These are phyloP conservation scores for Picochlorum costavermella DNA, from an alignment of 139 green algal genomes.

Conservation along the genomic window DNA sequence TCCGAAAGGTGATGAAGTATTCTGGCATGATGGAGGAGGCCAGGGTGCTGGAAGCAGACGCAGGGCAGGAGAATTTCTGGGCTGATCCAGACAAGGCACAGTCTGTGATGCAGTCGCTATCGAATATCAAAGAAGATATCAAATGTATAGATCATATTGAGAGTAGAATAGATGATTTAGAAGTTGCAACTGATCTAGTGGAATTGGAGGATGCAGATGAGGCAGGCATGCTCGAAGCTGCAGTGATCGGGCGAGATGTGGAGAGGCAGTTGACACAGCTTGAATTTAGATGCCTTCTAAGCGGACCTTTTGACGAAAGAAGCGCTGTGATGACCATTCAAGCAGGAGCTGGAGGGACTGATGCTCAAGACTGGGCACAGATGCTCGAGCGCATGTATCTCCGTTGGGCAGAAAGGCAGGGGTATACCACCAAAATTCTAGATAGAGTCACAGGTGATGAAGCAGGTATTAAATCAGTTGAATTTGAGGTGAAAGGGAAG, in stretches of 20 bases:
- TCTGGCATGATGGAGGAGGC: conserved; percentile 19
- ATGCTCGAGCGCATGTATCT: conserved; percentile 93
- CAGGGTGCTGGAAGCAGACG: conserved; percentile 38
- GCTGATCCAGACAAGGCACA: conserved; percentile 47
- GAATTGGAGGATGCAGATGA: conserved; percentile 31
- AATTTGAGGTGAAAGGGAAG: conserved; percentile 71
- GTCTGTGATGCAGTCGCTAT: conserved; percentile 37
- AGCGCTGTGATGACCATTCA: conserved; percentile 37
- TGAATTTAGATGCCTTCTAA: conserved; percentile 58
- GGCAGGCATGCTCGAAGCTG: conserved; percentile 23
- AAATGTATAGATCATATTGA: conserved; percentile 26
- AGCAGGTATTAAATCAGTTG: conserved; percentile 81
- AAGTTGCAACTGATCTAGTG: conserved; percentile 45
- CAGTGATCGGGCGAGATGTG: conserved; percentile 2
- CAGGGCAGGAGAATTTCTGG: conserved; percentile 47
- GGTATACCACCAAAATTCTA: conserved; percentile 28
- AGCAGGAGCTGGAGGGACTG: conserved; percentile 69
- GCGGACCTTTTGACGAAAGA: conserved; percentile 48
- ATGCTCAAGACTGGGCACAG: conserved; percentile 87
- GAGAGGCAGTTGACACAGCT: conserved; percentile 26
- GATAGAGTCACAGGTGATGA: conserved; percentile 55
- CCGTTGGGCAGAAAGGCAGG: conserved; percentile 61
- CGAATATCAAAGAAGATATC: conserved; percentile 13
- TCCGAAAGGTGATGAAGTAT: conserved; percentile 29
- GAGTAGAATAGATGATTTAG: conserved; percentile 28